Evolutionary conservation across 495 filamentous ascomycete species (phyloP).

Genomic region (Aspergillus egyptiacus): DNA sequence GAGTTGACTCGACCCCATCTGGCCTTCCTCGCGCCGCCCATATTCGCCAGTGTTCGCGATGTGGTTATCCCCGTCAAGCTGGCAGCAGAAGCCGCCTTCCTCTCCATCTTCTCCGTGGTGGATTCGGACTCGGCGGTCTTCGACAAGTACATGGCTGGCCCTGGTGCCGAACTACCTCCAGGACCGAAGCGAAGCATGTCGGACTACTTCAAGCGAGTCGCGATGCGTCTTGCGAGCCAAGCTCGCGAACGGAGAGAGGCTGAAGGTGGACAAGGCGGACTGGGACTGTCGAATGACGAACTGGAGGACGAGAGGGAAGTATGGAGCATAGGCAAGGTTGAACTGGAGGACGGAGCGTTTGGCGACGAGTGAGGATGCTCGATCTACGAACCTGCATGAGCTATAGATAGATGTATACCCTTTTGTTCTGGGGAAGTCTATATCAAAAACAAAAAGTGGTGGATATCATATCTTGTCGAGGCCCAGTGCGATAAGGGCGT

Average conservation of each 20-base stretch:
- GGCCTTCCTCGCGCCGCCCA: conserved; percentile 65
- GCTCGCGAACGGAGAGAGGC: conserved; percentile 83
- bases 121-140: conserved; percentile 82
- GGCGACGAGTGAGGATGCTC: conserved; percentile 31
- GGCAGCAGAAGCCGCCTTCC: conserved; percentile 88
- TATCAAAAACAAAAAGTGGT: conserved; percentile 9
- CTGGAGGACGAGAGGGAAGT: conserved; percentile 90
- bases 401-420: conserved; percentile 17
- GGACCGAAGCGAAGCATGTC: conserved; percentile 83
- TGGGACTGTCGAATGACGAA: conserved; percentile 83
- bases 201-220: conserved; percentile 95
- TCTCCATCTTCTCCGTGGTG: conserved; percentile 88
- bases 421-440: conserved; percentile 10
- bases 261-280: conserved; percentile 78
- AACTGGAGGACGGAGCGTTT: conserved; percentile 65
- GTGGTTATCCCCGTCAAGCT: conserved; percentile 94
- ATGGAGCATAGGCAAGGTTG: conserved; percentile 90
- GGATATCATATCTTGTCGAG: background rate
- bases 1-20: conserved; percentile 77
- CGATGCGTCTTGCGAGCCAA: conserved; percentile 71
- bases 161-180: conserved; percentile 54
- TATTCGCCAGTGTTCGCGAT: conserved; percentile 89
- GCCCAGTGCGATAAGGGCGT: background rate
- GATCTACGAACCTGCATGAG: conserved; percentile 16
- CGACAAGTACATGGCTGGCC: conserved; percentile 76